Conservation (phyloP, 1,284 basidiomycete genomes). For the Austroboletus rostrupii region DNA sequence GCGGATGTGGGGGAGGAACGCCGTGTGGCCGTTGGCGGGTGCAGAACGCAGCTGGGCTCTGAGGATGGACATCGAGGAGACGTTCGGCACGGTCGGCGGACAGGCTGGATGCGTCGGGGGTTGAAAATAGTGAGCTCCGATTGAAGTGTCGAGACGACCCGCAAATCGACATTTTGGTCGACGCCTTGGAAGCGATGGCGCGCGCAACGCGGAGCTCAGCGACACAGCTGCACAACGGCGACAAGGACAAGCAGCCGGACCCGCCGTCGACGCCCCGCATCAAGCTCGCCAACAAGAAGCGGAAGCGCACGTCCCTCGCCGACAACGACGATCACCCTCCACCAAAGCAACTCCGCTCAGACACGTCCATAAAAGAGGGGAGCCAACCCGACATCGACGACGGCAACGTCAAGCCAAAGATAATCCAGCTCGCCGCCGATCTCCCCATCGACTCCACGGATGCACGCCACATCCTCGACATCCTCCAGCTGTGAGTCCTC, state of each 20-base stretch:
- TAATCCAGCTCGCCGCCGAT: slow-evolving; percentile 41
- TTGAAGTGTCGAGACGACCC: slow-evolving; percentile 8
- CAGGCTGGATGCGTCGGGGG: slow-evolving; percentile 12
- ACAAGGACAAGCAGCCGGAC: slow-evolving; percentile 34
- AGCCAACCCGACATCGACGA: slow-evolving; percentile 32
- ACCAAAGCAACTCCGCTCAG: slow-evolving; percentile 42
- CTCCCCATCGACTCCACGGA: slow-evolving; percentile 45
- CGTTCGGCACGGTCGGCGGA: neutral
- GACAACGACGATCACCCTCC: slow-evolving; percentile 43
- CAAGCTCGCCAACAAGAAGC: slow-evolving; percentile 51
- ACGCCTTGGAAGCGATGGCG: slow-evolving; percentile 41
- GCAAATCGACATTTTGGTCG: slow-evolving; percentile 18
- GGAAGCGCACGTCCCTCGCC: slow-evolving; percentile 51
- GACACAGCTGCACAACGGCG: slow-evolving; percentile 30
- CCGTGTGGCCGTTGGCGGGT: slow-evolving; percentile 66
- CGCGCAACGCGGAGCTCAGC: slow-evolving; percentile 64
- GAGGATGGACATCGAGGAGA: slow-evolving; percentile 41
- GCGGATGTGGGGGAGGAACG: slow-evolving; percentile 70
- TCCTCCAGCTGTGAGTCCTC: slow-evolving; percentile 64
- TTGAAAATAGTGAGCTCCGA: slow-evolving; percentile 15
- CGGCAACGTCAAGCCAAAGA: slow-evolving; percentile 20
- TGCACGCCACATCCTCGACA: slow-evolving; percentile 64
- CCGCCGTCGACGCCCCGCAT: slow-evolving; percentile 8
- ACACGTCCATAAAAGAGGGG: slow-evolving; percentile 32
- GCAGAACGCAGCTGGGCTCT: slow-evolving; percentile 57